Conservation (phyloP, 2,329 filamentous ascomycete species). For the Fusarium burgessii region DNA sequence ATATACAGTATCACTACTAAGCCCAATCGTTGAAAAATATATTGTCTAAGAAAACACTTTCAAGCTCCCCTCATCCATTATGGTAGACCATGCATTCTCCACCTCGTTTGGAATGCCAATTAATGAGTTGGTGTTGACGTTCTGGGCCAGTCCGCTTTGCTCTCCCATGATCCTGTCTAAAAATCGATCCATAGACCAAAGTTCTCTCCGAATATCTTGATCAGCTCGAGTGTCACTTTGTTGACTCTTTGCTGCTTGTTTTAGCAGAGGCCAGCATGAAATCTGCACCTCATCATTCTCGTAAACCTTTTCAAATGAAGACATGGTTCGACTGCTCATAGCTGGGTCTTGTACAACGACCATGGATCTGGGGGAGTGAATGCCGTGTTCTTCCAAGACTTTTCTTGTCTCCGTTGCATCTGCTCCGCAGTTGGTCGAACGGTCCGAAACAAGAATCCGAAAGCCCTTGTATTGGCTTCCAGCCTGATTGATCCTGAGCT, state of each 20-base stretch:
- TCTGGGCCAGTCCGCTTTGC: fast-evolving
- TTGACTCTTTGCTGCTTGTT: fast-evolving
- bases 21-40: background rate
- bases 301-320: background rate
- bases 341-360: slow-evolving; percentile 22
- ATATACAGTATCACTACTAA: too few relatives aligned
- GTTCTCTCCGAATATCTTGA: fast-evolving
- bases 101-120: slow-evolving; percentile 20
- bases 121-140: fast-evolving
- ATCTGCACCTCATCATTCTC: fast-evolving
- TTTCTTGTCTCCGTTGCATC: background rate
- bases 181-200: slow-evolving; percentile 33
- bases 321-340: slow-evolving; percentile 4
- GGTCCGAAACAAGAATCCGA: background rate
- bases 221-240: fast-evolving
- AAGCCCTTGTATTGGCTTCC: fast-evolving
- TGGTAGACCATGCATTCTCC: slow-evolving; percentile 27
- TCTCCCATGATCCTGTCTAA: slow-evolving; percentile 10
- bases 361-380: background rate
- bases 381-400: fast-evolving
- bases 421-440: background rate
- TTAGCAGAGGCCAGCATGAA: background rate
- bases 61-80: background rate
- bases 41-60: background rate
- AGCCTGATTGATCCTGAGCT: background rate